Percentiles rank a stretch among this genome's conserved stretches.
These are phyloP conservation scores for Dalbergia cochinchinensis DNA, from an alignment of 306 rosid species.

Conservation along the genomic window DNA sequence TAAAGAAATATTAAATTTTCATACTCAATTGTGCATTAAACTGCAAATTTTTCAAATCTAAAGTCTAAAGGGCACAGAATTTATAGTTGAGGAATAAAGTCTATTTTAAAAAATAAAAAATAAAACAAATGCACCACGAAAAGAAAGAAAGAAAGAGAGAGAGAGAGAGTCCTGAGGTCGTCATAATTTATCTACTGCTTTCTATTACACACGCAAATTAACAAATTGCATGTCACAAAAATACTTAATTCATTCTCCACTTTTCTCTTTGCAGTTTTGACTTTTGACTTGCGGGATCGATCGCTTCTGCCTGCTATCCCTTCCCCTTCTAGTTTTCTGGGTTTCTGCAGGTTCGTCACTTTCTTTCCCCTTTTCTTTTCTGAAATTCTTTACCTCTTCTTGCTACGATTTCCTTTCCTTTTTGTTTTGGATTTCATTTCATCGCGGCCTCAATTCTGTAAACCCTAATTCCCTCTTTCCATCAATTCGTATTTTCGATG, in stretches of 20 bases:
- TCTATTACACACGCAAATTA: neutral
- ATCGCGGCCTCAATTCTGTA: neutral
- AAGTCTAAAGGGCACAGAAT: too few relatives aligned
- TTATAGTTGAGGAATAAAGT: too few relatives aligned
- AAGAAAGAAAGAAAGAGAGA: too few relatives aligned
- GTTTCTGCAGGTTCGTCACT: conserved; percentile 42
- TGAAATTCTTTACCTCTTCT: neutral
- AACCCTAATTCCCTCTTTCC: neutral
- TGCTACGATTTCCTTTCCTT: neutral
- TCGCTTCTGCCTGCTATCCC: neutral
- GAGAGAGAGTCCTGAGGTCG: too few relatives aligned
- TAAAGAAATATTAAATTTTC: too few relatives aligned
- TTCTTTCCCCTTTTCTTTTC: neutral
- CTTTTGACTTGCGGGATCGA: conserved; percentile 24
- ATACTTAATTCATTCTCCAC: neutral
- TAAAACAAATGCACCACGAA: too few relatives aligned
- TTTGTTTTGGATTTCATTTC: neutral
- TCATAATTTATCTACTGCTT: neutral
- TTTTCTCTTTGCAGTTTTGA: neutral
- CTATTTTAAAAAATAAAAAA: too few relatives aligned
- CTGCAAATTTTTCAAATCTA: too few relatives aligned
- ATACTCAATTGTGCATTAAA: too few relatives aligned
- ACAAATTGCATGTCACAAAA: neutral
- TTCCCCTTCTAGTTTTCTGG: neutral
- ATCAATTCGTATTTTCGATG: neutral